These are phyloP conservation scores for Stachybotrys chlorohalonatus DNA, from an alignment of 2,329 filamentous ascomycete species.

Conservation along the genomic window DNA sequence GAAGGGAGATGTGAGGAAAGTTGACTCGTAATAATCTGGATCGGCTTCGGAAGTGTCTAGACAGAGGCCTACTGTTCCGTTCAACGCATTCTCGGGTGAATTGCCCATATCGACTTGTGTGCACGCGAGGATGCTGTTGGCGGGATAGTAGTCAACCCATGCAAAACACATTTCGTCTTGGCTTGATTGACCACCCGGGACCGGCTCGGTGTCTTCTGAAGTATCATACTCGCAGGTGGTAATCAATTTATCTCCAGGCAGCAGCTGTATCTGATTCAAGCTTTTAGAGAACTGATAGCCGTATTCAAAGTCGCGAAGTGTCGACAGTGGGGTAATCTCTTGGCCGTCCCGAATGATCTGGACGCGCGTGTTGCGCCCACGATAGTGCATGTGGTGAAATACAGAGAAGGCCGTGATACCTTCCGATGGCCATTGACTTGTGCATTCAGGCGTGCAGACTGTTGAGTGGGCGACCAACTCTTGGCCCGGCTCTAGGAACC, in stretches of 20 bases:
- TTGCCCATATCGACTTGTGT: not conserved
- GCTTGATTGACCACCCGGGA: slow-evolving; percentile 1
- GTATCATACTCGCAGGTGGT: slow-evolving; percentile 3
- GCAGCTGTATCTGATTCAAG: slow-evolving; percentile 2
- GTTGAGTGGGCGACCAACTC: slow-evolving; percentile 2
- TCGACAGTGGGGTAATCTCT: slow-evolving; percentile 1
- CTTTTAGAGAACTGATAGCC: slow-evolving; percentile 2
- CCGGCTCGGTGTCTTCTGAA: slow-evolving; percentile 1
- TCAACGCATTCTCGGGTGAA: no score
- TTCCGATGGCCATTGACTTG: slow-evolving; percentile 1
- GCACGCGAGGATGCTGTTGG: slow-evolving; percentile 1
- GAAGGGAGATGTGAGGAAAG: not conserved
- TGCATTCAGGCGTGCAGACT: slow-evolving; percentile 3
- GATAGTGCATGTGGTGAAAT: slow-evolving; percentile 3
- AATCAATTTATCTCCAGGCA: slow-evolving; percentile 1
- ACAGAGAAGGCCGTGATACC: slow-evolving; percentile 3
- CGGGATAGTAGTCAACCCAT: slow-evolving; percentile 3
- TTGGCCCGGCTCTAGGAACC: slow-evolving; percentile 2
- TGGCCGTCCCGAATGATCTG: slow-evolving; percentile 3
- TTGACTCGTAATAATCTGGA: not conserved
- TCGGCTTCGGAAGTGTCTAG: not conserved
- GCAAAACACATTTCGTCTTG: slow-evolving; percentile 3
- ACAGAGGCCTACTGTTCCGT: not conserved
- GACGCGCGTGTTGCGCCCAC: slow-evolving; percentile 1
- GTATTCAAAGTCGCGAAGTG: slow-evolving; percentile 3